Evolutionary conservation across 768 basidiomycete genomes (phyloP).

Genomic region (Mycena floridula): DNA sequence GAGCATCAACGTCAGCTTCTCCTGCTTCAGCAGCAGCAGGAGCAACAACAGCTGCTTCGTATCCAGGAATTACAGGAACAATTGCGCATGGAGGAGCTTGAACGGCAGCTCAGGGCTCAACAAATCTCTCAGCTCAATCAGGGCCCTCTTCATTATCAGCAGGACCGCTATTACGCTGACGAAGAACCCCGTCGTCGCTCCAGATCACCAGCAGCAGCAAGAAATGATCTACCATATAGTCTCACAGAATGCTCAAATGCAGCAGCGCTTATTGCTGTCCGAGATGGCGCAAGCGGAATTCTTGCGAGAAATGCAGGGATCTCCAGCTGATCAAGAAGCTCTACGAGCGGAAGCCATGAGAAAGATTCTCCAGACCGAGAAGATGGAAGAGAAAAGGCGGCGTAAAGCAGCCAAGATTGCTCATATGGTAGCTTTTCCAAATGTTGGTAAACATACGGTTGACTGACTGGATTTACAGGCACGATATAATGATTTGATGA

Average conservation of each 20-base stretch:
- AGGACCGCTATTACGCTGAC: constrained; percentile 33
- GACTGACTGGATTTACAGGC: constrained; percentile 40
- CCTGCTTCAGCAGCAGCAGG: constrained; percentile 60
- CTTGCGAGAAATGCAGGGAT: constrained; percentile 57
- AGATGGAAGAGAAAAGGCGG: constrained; percentile 79
- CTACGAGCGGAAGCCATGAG: constrained; percentile 75
- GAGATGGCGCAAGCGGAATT: constrained; percentile 72
- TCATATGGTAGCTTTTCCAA: constrained; percentile 58
- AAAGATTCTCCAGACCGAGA: constrained; percentile 87
- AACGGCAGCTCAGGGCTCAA: constrained; percentile 53
- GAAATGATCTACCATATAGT: constrained; percentile 45
- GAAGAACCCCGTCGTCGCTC: constrained; percentile 46
- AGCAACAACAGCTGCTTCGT: constrained; percentile 52
- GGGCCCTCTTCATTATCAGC: constrained; percentile 32
- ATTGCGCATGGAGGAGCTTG: constrained; percentile 56
- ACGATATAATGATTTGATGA: constrained; percentile 93
- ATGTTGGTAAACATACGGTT: neutral
- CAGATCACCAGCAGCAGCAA: constrained; percentile 32
- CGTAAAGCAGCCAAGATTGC: constrained; percentile 81
- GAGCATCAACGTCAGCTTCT: constrained; percentile 49
- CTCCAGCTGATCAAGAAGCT: constrained; percentile 61
- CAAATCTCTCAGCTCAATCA: constrained; percentile 44
- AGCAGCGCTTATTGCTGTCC: constrained; percentile 70
- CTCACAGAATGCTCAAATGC: constrained; percentile 63
- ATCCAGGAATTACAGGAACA: constrained; percentile 60